phyloP scores from a whole-genome alignment of 2,329 filamentous ascomycete species.

The Thielaviopsis euricoi region DNA sequence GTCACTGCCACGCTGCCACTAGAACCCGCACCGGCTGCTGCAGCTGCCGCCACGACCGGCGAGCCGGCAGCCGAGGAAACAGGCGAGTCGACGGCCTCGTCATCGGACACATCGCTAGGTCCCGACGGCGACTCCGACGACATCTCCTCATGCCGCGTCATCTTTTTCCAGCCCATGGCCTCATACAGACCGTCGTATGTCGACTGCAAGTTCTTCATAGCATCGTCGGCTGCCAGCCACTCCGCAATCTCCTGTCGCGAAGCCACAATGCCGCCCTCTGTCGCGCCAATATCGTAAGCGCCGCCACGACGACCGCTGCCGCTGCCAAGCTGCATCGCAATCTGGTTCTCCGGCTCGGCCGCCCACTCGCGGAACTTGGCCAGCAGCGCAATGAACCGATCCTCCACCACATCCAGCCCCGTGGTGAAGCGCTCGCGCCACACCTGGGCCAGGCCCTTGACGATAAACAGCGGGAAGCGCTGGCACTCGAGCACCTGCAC shows the following conservation, averaged over 20 bases:
- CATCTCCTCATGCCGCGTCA: background rate
- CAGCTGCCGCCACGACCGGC: background rate
- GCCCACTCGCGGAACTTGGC: constrained; percentile 1
- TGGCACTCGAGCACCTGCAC: background rate
- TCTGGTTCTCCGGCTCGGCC: background rate
- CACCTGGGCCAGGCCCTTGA: background rate
- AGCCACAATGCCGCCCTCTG: background rate
- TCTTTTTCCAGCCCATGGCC: background rate
- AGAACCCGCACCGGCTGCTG: background rate
- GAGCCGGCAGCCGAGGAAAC: background rate
- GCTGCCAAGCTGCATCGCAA: background rate
- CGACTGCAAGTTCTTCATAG: background rate
- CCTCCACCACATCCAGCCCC: constrained; percentile 2
- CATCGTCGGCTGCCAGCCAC: background rate
- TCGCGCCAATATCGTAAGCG: background rate
- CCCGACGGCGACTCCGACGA: background rate
- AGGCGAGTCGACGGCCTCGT: background rate
- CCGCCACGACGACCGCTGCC: too few relatives aligned
- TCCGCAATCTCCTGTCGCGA: background rate
- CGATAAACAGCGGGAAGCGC: background rate
- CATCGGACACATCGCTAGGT: background rate
- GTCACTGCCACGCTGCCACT: background rate
- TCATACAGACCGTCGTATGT: background rate
- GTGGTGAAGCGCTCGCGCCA: background rate
- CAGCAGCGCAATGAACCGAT: background rate